Conservation (phyloP, 495 filamentous ascomycete species). For the Hypoxylon lienhwacheense region DNA sequence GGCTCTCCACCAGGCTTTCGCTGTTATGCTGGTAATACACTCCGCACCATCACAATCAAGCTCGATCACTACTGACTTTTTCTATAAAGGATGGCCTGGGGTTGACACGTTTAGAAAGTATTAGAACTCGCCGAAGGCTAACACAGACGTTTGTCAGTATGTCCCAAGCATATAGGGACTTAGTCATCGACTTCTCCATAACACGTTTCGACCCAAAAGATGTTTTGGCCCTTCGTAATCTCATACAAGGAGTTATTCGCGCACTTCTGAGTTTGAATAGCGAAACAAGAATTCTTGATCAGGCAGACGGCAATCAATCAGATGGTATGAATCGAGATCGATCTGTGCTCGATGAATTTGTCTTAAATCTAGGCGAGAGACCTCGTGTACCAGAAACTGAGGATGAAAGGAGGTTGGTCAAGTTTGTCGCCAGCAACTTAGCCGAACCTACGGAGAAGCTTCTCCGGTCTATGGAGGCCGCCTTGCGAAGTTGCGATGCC, state of each 20-base stretch:
- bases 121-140: conserved; percentile 43
- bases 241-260: conserved; percentile 56
- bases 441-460: conserved; percentile 50
- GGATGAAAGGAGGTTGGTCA: conserved; percentile 30
- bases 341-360: conserved; percentile 24
- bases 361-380: conserved; percentile 43
- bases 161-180: conserved; percentile 58
- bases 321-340: background rate
- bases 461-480: conserved; percentile 48
- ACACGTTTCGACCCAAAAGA: conserved; percentile 54
- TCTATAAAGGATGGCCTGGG: conserved; percentile 47
- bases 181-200: conserved; percentile 56
- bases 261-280: conserved; percentile 50
- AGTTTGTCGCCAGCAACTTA: conserved; percentile 47
- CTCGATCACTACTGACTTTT: conserved; percentile 14
- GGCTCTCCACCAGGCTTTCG: conserved; percentile 48
- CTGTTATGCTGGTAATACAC: conserved; percentile 40
- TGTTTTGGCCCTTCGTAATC: conserved; percentile 51
- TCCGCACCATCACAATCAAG: too few species aligned
- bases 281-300: conserved; percentile 47
- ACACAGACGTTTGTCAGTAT: conserved; percentile 55
- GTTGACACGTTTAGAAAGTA: conserved; percentile 45
- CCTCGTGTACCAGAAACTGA: conserved; percentile 5
- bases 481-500: conserved; percentile 48
- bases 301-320: conserved; percentile 8